Evolutionary conservation across 305 asterid species (phyloP).

Genomic region (Solanum hybrid): DNA sequence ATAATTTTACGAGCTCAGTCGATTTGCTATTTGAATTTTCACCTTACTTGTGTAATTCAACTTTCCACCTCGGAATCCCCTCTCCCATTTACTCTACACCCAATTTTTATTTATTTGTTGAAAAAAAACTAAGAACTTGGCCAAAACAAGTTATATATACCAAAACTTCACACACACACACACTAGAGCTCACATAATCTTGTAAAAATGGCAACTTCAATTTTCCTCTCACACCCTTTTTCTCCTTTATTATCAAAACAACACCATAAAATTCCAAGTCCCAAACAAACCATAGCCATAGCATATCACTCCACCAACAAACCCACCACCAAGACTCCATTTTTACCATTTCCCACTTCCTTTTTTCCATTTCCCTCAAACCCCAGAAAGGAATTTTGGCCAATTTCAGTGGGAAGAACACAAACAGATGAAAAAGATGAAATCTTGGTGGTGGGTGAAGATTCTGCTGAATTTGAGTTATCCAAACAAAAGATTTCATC

Average conservation of each 20-base stretch:
- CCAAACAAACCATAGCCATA: not conserved
- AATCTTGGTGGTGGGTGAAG: slow-evolving; percentile 62
- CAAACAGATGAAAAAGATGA: slow-evolving; percentile 30
- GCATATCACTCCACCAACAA: not conserved
- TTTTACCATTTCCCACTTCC: not conserved
- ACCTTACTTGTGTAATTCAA: not conserved
- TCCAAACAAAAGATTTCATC: slow-evolving; percentile 70
- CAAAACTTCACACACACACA: not conserved
- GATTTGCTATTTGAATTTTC: not conserved
- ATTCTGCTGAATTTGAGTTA: slow-evolving; percentile 63
- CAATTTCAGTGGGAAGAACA: slow-evolving; percentile 15
- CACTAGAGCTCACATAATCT: not conserved
- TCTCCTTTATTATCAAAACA: not conserved
- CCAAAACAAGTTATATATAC: not conserved
- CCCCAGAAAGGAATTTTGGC: not conserved
- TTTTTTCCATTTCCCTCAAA: not conserved
- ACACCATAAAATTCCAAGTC: not conserved
- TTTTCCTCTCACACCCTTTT: not conserved
- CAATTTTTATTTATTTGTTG: not conserved
- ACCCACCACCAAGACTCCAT: not conserved
- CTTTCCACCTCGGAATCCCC: not conserved
- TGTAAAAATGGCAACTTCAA: slow-evolving; percentile 6
- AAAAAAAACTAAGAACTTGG: not conserved
- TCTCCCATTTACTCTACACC: not conserved
- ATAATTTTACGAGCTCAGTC: not conserved